Percentiles rank a stretch among this genome's conserved stretches.
These are phyloP conservation scores for Blastocystis sp. DNA, from an alignment of 352 stramenopile species.

Conservation along the genomic window DNA sequence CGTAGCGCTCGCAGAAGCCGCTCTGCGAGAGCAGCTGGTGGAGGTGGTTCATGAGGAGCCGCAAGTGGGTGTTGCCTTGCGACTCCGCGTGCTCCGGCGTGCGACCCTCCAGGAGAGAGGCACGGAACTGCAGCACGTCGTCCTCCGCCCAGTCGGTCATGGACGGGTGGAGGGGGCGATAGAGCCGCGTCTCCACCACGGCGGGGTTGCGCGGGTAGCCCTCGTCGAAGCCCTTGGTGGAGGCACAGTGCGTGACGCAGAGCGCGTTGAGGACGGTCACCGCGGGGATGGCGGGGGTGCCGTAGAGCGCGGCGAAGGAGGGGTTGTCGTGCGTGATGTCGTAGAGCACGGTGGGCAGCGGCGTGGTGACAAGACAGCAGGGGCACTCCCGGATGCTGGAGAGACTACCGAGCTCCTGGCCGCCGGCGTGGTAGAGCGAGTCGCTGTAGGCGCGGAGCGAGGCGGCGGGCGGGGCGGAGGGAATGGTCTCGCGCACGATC, in stretches of 20 bases:
- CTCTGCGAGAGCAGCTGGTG: constrained; percentile 10
- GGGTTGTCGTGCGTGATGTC: constrained; percentile 71
- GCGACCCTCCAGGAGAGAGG: not conserved
- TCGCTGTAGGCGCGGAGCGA: constrained; percentile 31
- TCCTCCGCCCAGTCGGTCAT: not conserved
- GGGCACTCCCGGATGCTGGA: constrained; percentile 34
- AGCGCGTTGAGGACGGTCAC: constrained; percentile 47
- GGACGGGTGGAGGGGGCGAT: not conserved
- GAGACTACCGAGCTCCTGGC: constrained; percentile 47
- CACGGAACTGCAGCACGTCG: not conserved
- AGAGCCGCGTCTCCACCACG: constrained; percentile 65
- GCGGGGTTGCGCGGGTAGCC: constrained; percentile 43
- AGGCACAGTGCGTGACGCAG: constrained; percentile 30
- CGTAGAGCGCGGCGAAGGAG: constrained; percentile 15
- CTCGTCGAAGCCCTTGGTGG: constrained; percentile 69
- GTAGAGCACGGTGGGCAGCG: constrained; percentile 68
- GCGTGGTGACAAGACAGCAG: constrained; percentile 22
- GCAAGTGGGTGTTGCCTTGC: constrained; percentile 6
- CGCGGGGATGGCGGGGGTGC: constrained; percentile 14
- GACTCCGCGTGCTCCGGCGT: not conserved
- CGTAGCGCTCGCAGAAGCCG: constrained; percentile 11
- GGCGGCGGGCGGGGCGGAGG: not conserved
- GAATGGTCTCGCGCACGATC: constrained; percentile 66
- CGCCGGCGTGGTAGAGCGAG: constrained; percentile 36
- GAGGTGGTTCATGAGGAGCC: constrained; percentile 60